phyloP scores from a whole-genome alignment of 768 basidiomycete genomes.

The Suillus fuscotomentosus region DNA sequence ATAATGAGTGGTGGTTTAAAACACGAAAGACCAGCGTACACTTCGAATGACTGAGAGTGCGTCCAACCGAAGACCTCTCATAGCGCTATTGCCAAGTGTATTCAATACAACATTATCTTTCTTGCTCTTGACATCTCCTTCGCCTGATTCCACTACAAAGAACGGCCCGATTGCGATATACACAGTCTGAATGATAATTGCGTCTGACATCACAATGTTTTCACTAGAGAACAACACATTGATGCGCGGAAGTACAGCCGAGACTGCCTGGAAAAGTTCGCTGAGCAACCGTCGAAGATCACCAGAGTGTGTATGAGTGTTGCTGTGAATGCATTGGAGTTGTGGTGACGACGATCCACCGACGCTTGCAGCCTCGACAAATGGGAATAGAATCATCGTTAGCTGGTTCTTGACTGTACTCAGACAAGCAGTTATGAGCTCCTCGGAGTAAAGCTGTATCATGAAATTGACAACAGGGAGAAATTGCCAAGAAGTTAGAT shows the following conservation, averaged over 20 bases:
- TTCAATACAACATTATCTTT: conserved; percentile 56
- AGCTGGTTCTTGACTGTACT: conserved; percentile 77
- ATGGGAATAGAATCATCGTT: conserved; percentile 77
- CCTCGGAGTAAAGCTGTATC: conserved; percentile 86
- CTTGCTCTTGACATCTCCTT: conserved; percentile 54
- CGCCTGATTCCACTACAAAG: conserved; percentile 76
- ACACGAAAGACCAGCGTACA: conserved; percentile 44
- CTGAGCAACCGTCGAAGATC: conserved; percentile 49
- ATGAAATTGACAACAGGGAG: neutral
- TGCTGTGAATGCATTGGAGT: conserved; percentile 50
- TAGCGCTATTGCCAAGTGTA: conserved; percentile 74
- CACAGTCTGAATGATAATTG: conserved; percentile 88
- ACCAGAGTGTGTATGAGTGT: conserved; percentile 32
- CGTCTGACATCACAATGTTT: conserved; percentile 73
- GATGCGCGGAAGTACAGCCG: conserved; percentile 71
- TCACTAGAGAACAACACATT: conserved; percentile 72
- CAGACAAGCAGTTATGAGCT: conserved; percentile 81
- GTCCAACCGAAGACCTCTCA: conserved; percentile 79
- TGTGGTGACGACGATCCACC: conserved; percentile 43
- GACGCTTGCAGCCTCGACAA: conserved; percentile 67
- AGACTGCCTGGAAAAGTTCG: conserved; percentile 73
- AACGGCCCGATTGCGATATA: conserved; percentile 95
- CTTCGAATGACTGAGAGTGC: conserved; percentile 82
- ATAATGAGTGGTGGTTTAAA: conserved; percentile 5
- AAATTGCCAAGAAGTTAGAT: neutral